These are phyloP conservation scores for Phlebopus sp. DNA, from an alignment of 1,284 basidiomycete species.

Conservation along the genomic window DNA sequence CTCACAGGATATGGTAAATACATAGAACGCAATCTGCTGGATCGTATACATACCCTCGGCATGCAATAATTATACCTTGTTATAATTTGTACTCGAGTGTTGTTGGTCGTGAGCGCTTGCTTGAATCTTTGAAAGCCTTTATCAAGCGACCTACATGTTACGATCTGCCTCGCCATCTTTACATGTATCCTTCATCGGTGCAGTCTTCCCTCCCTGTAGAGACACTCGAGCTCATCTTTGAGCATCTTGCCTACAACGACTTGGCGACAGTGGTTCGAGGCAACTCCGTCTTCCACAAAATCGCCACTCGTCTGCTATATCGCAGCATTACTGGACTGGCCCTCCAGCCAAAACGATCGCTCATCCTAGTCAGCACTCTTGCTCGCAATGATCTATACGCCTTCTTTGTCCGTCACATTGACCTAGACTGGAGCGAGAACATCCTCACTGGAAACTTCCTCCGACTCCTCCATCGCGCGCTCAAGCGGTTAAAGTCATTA, in stretches of 20 bases:
- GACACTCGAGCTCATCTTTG: slow-evolving; percentile 45
- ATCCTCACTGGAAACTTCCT: slow-evolving; percentile 44
- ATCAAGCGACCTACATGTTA: neutral
- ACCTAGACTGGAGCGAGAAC: slow-evolving; percentile 39
- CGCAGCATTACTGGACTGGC: slow-evolving; percentile 40
- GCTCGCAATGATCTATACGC: slow-evolving; percentile 33
- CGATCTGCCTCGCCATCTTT: neutral
- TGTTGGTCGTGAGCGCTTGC: neutral
- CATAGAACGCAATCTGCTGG: neutral
- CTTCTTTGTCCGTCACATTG: slow-evolving; percentile 42
- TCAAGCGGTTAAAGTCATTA: slow-evolving; percentile 41
- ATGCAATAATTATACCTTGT: slow-evolving; percentile 4
- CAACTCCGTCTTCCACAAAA: slow-evolving; percentile 38
- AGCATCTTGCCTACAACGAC: slow-evolving; percentile 29
- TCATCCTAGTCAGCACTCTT: slow-evolving; percentile 42
- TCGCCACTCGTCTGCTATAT: slow-evolving; percentile 47
- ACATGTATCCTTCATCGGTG: neutral
- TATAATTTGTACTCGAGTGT: neutral
- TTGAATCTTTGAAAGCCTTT: too few relatives aligned
- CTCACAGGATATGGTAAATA: neutral
- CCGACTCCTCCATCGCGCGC: slow-evolving; percentile 42
- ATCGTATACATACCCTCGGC: slow-evolving; percentile 5
- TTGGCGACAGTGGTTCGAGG: slow-evolving; percentile 28
- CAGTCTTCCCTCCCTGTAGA: slow-evolving; percentile 44
- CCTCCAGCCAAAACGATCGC: slow-evolving; percentile 27